These are phyloP conservation scores for Akanthomyces uredinophilus DNA, from an alignment of 2,329 filamentous ascomycete species.

Conservation along the genomic window DNA sequence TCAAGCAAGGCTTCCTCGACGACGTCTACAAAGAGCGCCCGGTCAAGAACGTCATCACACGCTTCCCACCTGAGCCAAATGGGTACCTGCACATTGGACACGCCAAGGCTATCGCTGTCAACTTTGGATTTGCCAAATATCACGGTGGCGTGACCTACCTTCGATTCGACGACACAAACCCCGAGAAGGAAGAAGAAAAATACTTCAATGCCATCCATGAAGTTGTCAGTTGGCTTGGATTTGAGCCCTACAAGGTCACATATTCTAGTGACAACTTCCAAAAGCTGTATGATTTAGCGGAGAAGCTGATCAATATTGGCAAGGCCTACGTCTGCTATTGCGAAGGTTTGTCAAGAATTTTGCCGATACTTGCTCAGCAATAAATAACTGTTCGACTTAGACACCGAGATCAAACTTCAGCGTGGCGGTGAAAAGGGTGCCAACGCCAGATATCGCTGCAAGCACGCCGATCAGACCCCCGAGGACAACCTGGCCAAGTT, in stretches of 20 bases:
- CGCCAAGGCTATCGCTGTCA: constrained; percentile 90
- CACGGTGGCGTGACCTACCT: constrained; percentile 58
- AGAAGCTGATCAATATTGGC: constrained; percentile 70
- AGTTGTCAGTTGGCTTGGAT: constrained; percentile 76
- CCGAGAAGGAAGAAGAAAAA: constrained; percentile 83
- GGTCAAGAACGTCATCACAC: constrained; percentile 58
- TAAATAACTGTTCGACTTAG: constrained; percentile 28
- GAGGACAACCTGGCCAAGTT: constrained; percentile 80
- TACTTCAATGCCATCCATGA: constrained; percentile 89
- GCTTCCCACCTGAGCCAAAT: constrained; percentile 87
- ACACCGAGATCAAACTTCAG: constrained; percentile 79
- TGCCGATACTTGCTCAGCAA: too few species aligned
- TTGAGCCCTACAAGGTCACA: constrained; percentile 53
- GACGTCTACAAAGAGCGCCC: constrained; percentile 67
- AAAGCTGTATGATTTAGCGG: constrained; percentile 79
- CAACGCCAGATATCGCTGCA: constrained; percentile 70
- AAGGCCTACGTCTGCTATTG: constrained; percentile 86
- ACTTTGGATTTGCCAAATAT: constrained; percentile 87
- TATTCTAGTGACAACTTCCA: constrained; percentile 90
- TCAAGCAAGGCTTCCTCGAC: constrained; percentile 71
- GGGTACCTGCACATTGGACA: constrained; percentile 92
- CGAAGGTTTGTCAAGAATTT: constrained; percentile 28
- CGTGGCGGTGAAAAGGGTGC: constrained; percentile 66
- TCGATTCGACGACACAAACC: constrained; percentile 91
- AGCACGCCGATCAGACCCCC: constrained; percentile 67